phyloP scores from a whole-genome alignment of 2,329 filamentous ascomycete genomes.

The Apiospora koreana region DNA sequence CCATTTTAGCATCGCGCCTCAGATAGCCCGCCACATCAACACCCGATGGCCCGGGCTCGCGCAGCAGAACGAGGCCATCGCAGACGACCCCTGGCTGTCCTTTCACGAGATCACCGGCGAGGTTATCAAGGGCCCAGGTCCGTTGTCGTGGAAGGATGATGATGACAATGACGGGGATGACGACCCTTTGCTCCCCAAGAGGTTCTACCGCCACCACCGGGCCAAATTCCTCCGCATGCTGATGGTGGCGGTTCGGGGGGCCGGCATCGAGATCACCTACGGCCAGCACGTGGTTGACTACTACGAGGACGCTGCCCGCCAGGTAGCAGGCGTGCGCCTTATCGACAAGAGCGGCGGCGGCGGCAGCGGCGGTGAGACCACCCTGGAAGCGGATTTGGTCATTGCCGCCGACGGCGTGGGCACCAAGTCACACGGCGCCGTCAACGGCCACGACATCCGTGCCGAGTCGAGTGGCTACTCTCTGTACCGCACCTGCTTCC shows the following conservation, averaged over 20 bases:
- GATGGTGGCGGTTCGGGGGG: neutral
- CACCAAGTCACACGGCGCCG: constrained; percentile 24
- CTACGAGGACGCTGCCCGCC: neutral
- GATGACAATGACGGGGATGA: neutral
- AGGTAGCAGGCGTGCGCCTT: neutral
- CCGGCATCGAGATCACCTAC: neutral
- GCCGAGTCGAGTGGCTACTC: constrained; percentile 10
- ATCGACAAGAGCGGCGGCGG: no score
- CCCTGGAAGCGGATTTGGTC: neutral
- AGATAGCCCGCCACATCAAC: neutral
- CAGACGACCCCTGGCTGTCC: neutral
- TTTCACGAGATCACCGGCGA: neutral
- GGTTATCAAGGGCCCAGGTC: neutral
- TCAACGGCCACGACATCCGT: constrained; percentile 21
- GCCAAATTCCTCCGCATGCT: neutral
- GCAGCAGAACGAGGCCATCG: neutral
- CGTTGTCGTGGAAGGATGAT: neutral
- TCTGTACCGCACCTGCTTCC: neutral
- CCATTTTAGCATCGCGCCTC: neutral
- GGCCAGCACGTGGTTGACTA: neutral
- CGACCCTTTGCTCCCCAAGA: neutral
- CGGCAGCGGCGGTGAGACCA: neutral
- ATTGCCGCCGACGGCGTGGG: neutral
- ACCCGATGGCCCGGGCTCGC: neutral
- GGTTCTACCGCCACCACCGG: neutral